Evolutionary conservation across 139 green algal genomes (phyloP), one percentile per base, ranked within the genome.

Genomic region (Pleodorina starrii): DNA sequence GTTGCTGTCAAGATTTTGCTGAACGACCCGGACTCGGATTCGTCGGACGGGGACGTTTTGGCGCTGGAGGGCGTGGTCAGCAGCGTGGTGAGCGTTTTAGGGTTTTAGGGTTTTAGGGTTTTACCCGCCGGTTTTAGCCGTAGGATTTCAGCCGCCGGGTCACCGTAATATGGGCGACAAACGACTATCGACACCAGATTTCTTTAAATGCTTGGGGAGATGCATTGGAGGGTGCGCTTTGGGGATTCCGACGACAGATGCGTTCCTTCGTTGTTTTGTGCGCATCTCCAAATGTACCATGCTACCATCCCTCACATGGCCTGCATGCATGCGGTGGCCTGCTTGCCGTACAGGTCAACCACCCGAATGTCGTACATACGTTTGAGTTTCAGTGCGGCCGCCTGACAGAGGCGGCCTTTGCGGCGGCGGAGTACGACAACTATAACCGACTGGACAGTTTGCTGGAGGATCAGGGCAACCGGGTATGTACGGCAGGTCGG

Each of bases 1-100:
- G 81, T 87, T 59, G 81, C 81, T 0, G 81, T 87, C 40, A 87
- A 87, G 81, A 78, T 77, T 17, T 14, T 87, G 60, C 29, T 87
- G 27, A 19, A 19, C 1, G 38, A 46, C 1, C 19, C 60, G 72
- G 42, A 80, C 7, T 14, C 40, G 17, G 72, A 1, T 1, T 19
- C 72, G 17, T 40, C 42, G 42, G 40, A n/a, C 19, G 54, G 54
- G 32, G 50, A 84, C 38, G 54, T 51, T 7, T 10, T 66, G 59
- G 80, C 59, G n/a, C 60, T 87, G 60, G 81, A 87, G 60, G 81
- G 50, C 0, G 44, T 75, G 40, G 57, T 87, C 29, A 78, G 60
- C 43, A 54, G 35, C 25, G 59, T 72, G 79, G 79, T 86, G 40
- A 59, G 79, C 35, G 69, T 29, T 25, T 36, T 4, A 32, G 0